These are phyloP conservation scores for Pichia occidentalis DNA, from an alignment of 805 yeast species.

Conservation along the genomic window DNA sequence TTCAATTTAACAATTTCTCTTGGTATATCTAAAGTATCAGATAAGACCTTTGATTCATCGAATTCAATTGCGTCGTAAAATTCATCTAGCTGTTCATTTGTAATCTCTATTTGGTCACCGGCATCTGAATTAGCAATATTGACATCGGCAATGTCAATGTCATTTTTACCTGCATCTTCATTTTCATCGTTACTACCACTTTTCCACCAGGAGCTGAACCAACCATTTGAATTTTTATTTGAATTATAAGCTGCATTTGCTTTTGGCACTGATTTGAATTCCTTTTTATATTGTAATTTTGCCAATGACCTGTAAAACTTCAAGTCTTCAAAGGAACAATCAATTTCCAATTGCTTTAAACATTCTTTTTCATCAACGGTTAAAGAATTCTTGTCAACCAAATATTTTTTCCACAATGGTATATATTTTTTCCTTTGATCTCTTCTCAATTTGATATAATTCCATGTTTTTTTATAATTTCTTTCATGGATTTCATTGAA, in stretches of 20 bases:
- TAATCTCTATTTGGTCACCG: conserved; percentile 40
- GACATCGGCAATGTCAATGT: conserved; percentile 15
- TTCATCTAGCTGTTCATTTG: conserved; percentile 85
- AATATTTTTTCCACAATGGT: conserved; percentile 49
- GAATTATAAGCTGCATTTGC: conserved; percentile 8
- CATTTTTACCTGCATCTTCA: conserved; percentile 8
- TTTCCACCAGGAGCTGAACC: conserved; percentile 72
- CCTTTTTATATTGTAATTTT: conserved; percentile 55
- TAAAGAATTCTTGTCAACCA: conserved; percentile 37
- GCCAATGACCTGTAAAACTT: conserved; percentile 81
- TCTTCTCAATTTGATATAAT: conserved; percentile 58
- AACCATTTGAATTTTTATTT: conserved; percentile 35
- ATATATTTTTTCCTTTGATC: conserved; percentile 68
- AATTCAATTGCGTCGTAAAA: conserved; percentile 90
- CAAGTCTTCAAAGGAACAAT: conserved; percentile 68
- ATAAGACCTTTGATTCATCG: conserved; percentile 52
- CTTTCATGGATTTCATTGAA: conserved; percentile 74
- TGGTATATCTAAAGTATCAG: conserved; percentile 59
- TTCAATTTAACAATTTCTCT: conserved; percentile 65
- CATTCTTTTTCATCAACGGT: conserved; percentile 29
- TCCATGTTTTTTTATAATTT: conserved; percentile 87
- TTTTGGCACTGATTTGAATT: conserved; percentile 26
- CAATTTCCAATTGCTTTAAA: conserved; percentile 50
- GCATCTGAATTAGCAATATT: conserved; percentile 6
- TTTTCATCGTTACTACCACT: conserved; percentile 15